Percentiles rank a stretch among this genome's conserved stretches.
These are phyloP conservation scores for Huntiella decipiens DNA, from an alignment of 2,329 filamentous ascomycete genomes.

Conservation along the genomic window DNA sequence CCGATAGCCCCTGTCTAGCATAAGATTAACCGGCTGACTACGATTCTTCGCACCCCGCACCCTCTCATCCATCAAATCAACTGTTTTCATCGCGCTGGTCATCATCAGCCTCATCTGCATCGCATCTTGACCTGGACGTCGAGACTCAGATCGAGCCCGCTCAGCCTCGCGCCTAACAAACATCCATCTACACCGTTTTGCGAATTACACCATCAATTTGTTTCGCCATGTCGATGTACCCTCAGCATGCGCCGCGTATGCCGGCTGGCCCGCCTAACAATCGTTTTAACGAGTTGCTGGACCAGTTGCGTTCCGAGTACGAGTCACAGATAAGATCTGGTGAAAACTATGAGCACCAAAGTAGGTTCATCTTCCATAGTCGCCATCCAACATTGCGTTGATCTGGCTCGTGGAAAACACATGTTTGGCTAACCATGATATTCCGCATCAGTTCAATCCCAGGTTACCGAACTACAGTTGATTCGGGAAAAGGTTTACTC, in stretches of 20 bases:
- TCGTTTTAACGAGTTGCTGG: slow-evolving; percentile 78
- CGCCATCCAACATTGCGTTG: background rate
- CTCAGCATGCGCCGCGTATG: slow-evolving; percentile 12
- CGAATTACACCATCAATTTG: background rate
- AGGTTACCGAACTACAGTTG: slow-evolving; percentile 89
- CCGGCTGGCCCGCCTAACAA: slow-evolving; percentile 12
- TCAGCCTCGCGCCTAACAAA: slow-evolving; percentile 1
- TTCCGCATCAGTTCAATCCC: slow-evolving; percentile 49
- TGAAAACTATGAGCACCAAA: slow-evolving; percentile 80
- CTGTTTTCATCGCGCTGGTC: background rate
- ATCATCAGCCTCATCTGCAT: background rate
- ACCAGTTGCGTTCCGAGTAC: slow-evolving; percentile 79
- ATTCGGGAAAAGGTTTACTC: slow-evolving; percentile 85
- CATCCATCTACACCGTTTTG: background rate
- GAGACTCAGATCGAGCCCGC: background rate
- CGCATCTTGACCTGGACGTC: background rate
- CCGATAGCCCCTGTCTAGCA: too few species aligned
- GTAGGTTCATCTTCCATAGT: slow-evolving; percentile 37
- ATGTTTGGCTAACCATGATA: background rate
- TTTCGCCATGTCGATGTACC: slow-evolving; percentile 12
- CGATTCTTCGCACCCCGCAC: background rate
- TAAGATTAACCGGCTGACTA: too few species aligned
- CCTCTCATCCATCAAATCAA: background rate
- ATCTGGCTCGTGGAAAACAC: background rate
- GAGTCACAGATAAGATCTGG: slow-evolving; percentile 65